phyloP scores from a whole-genome alignment of 768 basidiomycete genomes.

The Rhodotorula graminis region DNA sequence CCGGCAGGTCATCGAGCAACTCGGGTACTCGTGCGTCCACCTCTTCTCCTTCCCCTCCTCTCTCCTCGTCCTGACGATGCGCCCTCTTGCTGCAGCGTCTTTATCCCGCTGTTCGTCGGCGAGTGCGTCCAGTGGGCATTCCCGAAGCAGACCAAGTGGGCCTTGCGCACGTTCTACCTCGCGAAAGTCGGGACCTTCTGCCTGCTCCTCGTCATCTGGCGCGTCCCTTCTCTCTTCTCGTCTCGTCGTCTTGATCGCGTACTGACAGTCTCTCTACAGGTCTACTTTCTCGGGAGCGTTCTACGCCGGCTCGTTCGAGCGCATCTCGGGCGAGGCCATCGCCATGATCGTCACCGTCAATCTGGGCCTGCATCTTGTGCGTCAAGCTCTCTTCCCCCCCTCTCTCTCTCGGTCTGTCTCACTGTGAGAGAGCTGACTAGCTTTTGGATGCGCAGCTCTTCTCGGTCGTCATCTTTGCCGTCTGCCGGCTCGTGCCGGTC shows the following conservation, averaged over 20 bases:
- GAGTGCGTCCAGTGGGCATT: slow-evolving; percentile 43
- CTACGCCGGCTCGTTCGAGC: slow-evolving; percentile 42
- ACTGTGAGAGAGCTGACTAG: background rate
- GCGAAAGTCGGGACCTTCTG: slow-evolving; percentile 43
- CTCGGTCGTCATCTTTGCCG: slow-evolving; percentile 12
- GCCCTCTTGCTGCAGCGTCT: slow-evolving; percentile 25
- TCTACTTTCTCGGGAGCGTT: slow-evolving; percentile 42
- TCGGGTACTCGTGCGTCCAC: slow-evolving; percentile 15
- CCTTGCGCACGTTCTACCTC: slow-evolving; percentile 35
- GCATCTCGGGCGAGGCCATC: slow-evolving; percentile 29
- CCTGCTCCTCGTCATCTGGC: slow-evolving; percentile 44
- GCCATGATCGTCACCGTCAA: slow-evolving; percentile 23
- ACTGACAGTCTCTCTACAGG: background rate
- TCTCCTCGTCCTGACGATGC: slow-evolving; percentile 6
- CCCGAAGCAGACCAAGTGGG: slow-evolving; percentile 40
- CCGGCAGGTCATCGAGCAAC: slow-evolving; percentile 42
- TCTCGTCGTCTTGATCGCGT: no score
- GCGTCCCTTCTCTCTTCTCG: background rate
- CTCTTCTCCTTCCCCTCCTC: slow-evolving; percentile 18
- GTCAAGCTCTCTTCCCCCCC: background rate
- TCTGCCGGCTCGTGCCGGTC: slow-evolving; percentile 18
- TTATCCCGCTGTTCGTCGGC: slow-evolving; percentile 45
- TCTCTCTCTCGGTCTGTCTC: background rate
- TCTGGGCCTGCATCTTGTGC: slow-evolving; percentile 5
- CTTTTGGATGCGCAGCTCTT: background rate